These are phyloP conservation scores for Epichloe aotearoae DNA, from an alignment of 2,329 filamentous ascomycete genomes.

Conservation along the genomic window DNA sequence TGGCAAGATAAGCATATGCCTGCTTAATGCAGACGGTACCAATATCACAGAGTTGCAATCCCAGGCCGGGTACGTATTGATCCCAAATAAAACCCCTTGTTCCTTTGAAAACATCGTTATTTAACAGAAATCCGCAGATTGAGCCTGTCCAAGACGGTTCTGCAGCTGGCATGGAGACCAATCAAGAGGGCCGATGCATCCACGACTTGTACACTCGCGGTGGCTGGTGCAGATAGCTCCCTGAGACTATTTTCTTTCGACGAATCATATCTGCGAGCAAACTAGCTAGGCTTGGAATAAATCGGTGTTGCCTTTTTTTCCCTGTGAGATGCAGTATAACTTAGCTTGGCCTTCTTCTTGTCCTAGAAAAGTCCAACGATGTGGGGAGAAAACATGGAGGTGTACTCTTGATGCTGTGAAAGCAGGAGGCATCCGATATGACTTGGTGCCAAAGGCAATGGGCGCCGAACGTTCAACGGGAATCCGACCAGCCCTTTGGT, in stretches of 20 bases:
- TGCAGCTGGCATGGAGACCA: conserved; percentile 59
- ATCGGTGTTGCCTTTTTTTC: no score
- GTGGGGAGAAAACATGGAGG: no score
- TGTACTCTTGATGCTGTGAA: no score
- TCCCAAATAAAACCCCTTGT: background rate
- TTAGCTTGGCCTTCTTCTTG: no score
- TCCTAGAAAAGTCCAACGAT: no score
- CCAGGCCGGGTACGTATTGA: conserved; percentile 25
- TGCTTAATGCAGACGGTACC: conserved; percentile 26
- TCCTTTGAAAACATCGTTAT: background rate
- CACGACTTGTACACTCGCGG: conserved; percentile 28
- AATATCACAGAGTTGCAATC: conserved; percentile 24
- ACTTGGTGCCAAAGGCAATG: no score
- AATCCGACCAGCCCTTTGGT: no score
- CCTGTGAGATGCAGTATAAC: no score
- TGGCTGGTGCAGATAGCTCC: conserved; percentile 49
- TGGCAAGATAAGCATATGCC: conserved; percentile 32
- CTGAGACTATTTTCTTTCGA: conserved; percentile 41
- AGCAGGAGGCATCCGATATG: no score
- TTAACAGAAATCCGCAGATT: conserved; percentile 14
- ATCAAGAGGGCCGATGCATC: conserved; percentile 14
- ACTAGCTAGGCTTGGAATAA: background rate
- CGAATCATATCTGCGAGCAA: conserved; percentile 12
- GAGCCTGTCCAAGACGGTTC: conserved; percentile 47
- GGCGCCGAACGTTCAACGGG: no score